Base-by-base conservation (phyloP, 139 green algal species). In the Asterochloris erici region DNA sequence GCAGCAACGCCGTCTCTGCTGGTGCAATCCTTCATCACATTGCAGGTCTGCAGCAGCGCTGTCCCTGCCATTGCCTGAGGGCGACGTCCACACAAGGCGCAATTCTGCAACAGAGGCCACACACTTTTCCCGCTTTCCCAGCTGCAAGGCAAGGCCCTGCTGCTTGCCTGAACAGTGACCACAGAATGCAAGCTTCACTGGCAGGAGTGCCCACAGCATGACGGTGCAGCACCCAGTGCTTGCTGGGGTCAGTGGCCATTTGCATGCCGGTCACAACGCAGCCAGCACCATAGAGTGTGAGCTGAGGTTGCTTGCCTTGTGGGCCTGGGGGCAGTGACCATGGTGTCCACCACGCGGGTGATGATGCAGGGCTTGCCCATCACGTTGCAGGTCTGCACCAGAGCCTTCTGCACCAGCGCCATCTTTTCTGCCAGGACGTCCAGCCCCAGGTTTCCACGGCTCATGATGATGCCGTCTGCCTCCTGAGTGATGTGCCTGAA, bases 401-500 rank as follows among this genome's bases (percentile, higher is more conserved):
- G 82, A 16, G 84, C 81, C 86, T 94, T 94, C 81, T 94, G 90
- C 1, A 97, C 88, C 73, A 97, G 89, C n/a, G 93, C 91, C 89
- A 98, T 96, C 89, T 97, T 98, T 87, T 98, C 95, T 0, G 93
- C 89, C 74, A 90, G 84, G 77, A 94, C 92, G 81, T 98, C 95
- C 82, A 98, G 88, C 11, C 95, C 95, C 79, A 98, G 85, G 90
- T 97, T 98, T 84, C 93, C 94, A 24, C 94, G 87, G 62, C 88
- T 94, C 81, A 98, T 91, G 88, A 97, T 96, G 83, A 98, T 88
- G 82, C 90, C 95, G 83, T 98, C 94, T 0, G 93, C 88, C 54
- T 90, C 88, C 38, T 87, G 90, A 16, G 95, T 86, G 64, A 98
- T 94, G 75, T 80, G 86, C 85, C 91, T 87, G 88, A 97, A 95